These are phyloP conservation scores for Trichodelitschia bisporula DNA, from an alignment of 495 filamentous ascomycete species.

Conservation along the genomic window DNA sequence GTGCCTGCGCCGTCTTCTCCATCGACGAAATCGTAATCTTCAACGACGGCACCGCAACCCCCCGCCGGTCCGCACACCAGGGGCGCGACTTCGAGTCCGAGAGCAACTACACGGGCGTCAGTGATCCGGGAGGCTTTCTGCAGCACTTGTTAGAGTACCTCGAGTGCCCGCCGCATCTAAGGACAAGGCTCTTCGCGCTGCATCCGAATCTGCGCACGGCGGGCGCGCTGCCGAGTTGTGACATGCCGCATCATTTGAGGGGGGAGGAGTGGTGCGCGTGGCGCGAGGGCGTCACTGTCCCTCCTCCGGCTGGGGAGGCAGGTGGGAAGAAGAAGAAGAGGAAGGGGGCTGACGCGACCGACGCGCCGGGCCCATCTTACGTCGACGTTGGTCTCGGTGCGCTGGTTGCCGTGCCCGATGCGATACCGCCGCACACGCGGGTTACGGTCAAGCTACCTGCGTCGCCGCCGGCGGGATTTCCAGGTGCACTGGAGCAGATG, in stretches of 20 bases:
- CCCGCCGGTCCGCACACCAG: too few species aligned
- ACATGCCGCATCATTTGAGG: conserved; percentile 53
- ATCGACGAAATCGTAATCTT: conserved; percentile 59
- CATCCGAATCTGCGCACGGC: conserved; percentile 42
- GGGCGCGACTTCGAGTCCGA: too few species aligned
- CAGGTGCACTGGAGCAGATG: conserved; percentile 3
- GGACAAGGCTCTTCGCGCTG: conserved; percentile 38
- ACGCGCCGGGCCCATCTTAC: conserved; percentile 15
- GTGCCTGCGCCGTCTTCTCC: conserved; percentile 47
- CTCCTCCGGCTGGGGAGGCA: conserved; percentile 13
- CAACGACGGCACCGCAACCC: conserved; percentile 33
- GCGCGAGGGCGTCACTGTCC: conserved; percentile 40
- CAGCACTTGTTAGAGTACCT: conserved; percentile 48
- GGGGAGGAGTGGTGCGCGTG: conserved; percentile 40
- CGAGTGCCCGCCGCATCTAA: conserved; percentile 51
- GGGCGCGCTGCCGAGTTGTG: conserved; percentile 40
- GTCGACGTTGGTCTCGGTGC: conserved; percentile 33
- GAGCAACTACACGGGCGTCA: conserved; percentile 32
- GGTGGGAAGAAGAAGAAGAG: conserved; percentile 6
- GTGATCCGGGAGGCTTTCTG: conserved; percentile 44
- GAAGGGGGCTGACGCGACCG: background rate
- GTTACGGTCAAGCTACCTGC: conserved; percentile 37
- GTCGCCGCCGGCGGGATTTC: too few species aligned
- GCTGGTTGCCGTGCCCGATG: conserved; percentile 22
- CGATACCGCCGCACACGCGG: conserved; percentile 32